Percentiles rank a stretch among this genome's conserved stretches.
phyloP scores from a whole-genome alignment of 1,284 basidiomycete genomes.

The Ustilago crameri region DNA sequence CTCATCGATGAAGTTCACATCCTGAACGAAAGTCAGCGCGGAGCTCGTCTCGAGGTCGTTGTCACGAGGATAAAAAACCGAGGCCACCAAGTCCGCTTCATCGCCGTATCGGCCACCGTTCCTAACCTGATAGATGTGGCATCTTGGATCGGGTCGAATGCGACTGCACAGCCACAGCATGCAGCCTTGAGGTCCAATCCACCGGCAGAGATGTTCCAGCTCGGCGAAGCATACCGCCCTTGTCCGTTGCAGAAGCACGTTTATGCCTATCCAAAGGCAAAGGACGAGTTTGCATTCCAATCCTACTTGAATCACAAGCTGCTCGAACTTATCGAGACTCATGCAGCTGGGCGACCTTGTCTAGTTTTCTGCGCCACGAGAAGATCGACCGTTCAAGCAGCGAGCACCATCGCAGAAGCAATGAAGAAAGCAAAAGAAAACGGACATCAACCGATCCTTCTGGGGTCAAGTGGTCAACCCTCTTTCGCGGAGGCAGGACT shows the following conservation, averaged over 20 bases:
- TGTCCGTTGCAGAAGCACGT: constrained; percentile 57
- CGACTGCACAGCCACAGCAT: background rate
- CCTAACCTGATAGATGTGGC: constrained; percentile 93
- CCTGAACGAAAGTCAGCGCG: constrained; percentile 77
- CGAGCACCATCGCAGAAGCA: constrained; percentile 78
- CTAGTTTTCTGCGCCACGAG: constrained; percentile 60
- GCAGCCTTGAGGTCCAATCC: background rate
- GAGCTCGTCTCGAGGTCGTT: constrained; percentile 82
- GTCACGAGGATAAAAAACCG: constrained; percentile 86
- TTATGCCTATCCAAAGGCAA: constrained; percentile 70
- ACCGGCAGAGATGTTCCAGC: constrained; percentile 44
- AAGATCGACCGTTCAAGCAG: constrained; percentile 74
- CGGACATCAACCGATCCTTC: constrained; percentile 15
- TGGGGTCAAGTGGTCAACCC: background rate
- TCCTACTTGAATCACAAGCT: constrained; percentile 79
- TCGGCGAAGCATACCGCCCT: constrained; percentile 58
- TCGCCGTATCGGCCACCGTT: constrained; percentile 91
- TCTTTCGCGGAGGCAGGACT: too few relatives aligned
- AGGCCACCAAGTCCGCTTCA: constrained; percentile 76
- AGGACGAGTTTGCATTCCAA: constrained; percentile 83
- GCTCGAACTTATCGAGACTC: constrained; percentile 71
- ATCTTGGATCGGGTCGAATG: constrained; percentile 77
- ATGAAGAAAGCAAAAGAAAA: constrained; percentile 66
- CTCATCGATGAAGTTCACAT: constrained; percentile 93
- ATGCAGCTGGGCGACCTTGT: constrained; percentile 46